These are phyloP conservation scores for Cladorrhinum samala DNA, from an alignment of 495 filamentous ascomycete genomes.

Conservation along the genomic window DNA sequence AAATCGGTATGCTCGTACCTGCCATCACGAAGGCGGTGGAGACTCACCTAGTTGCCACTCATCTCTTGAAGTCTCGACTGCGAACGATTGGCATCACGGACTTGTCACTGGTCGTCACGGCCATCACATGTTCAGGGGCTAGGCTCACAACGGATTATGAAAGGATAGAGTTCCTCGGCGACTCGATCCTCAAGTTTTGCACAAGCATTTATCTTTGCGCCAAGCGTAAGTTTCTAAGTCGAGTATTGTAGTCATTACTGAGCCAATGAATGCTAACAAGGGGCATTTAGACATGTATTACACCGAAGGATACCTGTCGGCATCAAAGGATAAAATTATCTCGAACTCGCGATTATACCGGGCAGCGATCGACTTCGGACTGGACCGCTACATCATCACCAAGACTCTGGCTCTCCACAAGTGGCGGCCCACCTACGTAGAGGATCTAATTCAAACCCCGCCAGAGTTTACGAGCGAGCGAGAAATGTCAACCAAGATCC, in stretches of 20 bases:
- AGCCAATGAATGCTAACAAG: background rate
- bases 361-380: constrained; percentile 54
- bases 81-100: constrained; percentile 47
- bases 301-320: constrained; percentile 74
- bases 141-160: constrained; percentile 67
- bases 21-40: constrained; percentile 67
- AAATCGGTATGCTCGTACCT: constrained; percentile 68
- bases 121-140: constrained; percentile 63
- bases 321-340: constrained; percentile 61
- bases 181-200: constrained; percentile 75
- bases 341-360: constrained; percentile 63
- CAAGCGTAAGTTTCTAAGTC: constrained; percentile 31
- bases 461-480: constrained; percentile 18
- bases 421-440: constrained; percentile 63
- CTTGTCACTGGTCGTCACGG: constrained; percentile 57
- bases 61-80: constrained; percentile 57
- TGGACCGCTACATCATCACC: constrained; percentile 71
- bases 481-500: constrained; percentile 64
- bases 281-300: constrained; percentile 50
- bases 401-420: constrained; percentile 60
- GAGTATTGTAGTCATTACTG: background rate
- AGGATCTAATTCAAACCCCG: constrained; percentile 37
- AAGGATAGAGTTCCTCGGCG: constrained; percentile 82
- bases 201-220: constrained; percentile 62
- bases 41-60: constrained; percentile 54